A percentile compares a stretch with the other conserved stretches of the same genome.
These are phyloP conservation scores for Trichoderma asperelloides DNA, from an alignment of 495 filamentous ascomycete genomes.

Conservation along the genomic window DNA sequence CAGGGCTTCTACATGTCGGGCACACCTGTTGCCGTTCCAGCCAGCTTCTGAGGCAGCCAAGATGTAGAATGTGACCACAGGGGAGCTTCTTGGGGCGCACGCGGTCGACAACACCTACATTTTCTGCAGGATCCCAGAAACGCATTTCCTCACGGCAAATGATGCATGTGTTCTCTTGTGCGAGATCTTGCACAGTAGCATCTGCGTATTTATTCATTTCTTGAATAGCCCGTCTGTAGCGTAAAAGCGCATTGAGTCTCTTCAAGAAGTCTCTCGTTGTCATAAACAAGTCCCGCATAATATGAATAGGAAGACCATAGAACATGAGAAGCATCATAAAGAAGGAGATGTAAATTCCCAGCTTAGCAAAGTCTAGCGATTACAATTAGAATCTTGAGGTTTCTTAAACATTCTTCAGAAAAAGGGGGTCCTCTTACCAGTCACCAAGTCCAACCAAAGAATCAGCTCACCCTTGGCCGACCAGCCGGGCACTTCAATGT, in stretches of 20 bases:
- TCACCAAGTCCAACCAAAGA: conserved; percentile 78
- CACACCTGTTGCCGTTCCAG: conserved; percentile 97
- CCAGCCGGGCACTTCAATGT: conserved; percentile 92
- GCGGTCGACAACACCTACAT: conserved; percentile 57
- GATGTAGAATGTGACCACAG: conserved; percentile 91
- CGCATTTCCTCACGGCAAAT: conserved; percentile 96
- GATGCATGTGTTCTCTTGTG: conserved; percentile 85
- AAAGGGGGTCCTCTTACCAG: conserved; percentile 44
- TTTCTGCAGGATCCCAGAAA: conserved; percentile 49
- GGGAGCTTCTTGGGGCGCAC: conserved; percentile 89
- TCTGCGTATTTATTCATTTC: conserved; percentile 93
- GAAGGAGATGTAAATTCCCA: conserved; percentile 80
- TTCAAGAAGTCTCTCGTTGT: conserved; percentile 86
- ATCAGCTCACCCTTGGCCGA: conserved; percentile 93
- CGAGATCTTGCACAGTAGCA: conserved; percentile 78
- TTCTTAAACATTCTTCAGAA: neutral
- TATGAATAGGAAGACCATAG: conserved; percentile 92
- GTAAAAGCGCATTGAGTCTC: conserved; percentile 74
- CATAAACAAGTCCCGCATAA: conserved; percentile 88
- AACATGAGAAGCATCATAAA: conserved; percentile 89
- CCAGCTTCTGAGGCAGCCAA: conserved; percentile 91
- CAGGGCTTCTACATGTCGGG: conserved; percentile 84
- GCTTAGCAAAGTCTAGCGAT: conserved; percentile 72
- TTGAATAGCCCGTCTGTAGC: conserved; percentile 77
- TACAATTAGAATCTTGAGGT: conserved; percentile 11